phyloP scores from a whole-genome alignment of 2,329 filamentous ascomycete species.

The Microcyclospora pomicola region DNA sequence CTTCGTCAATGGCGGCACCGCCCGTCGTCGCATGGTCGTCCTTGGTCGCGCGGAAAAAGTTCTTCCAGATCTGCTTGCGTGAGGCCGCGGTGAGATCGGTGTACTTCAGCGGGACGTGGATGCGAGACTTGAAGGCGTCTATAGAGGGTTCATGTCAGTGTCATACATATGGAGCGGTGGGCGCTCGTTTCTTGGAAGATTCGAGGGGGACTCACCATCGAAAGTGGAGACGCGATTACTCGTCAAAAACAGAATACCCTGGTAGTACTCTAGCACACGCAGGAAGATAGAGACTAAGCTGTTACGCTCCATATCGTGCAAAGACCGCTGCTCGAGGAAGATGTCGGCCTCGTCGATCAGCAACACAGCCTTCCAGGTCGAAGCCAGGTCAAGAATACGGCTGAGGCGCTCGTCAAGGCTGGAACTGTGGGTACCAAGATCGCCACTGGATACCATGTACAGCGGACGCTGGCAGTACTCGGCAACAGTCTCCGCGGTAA shows the following conservation, averaged over 20 bases:
- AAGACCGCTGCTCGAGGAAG: slow-evolving; percentile 66
- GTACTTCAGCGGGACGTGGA: slow-evolving; percentile 22
- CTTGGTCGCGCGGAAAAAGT: slow-evolving; percentile 8
- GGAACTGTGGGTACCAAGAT: slow-evolving; percentile 36
- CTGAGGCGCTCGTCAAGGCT: slow-evolving; percentile 24
- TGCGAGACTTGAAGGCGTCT: slow-evolving; percentile 25
- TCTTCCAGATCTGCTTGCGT: slow-evolving; percentile 19
- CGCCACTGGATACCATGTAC: slow-evolving; percentile 36
- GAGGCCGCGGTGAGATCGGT: slow-evolving; percentile 10
- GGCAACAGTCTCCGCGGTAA: slow-evolving; percentile 37
- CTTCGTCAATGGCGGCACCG: slow-evolving; percentile 8
- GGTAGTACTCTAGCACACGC: slow-evolving; percentile 25
- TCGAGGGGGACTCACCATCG: slow-evolving; percentile 8
- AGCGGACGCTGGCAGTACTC: slow-evolving; percentile 39
- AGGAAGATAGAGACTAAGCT: slow-evolving; percentile 53
- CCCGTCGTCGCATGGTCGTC: background rate
- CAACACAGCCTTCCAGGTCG: slow-evolving; percentile 75
- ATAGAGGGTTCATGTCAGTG: no score
- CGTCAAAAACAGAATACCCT: slow-evolving; percentile 26
- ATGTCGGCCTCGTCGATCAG: slow-evolving; percentile 76
- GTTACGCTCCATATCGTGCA: slow-evolving; percentile 72
- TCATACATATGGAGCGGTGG: no score
- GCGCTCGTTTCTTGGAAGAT: no score
- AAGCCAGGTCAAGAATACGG: slow-evolving; percentile 62
- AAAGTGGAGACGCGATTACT: slow-evolving; percentile 24